Percentiles rank a stretch among this genome's conserved stretches.
Evolutionary conservation across 306 rosid species (phyloP).

Genomic region (Pterocarpus macrocarpus): DNA sequence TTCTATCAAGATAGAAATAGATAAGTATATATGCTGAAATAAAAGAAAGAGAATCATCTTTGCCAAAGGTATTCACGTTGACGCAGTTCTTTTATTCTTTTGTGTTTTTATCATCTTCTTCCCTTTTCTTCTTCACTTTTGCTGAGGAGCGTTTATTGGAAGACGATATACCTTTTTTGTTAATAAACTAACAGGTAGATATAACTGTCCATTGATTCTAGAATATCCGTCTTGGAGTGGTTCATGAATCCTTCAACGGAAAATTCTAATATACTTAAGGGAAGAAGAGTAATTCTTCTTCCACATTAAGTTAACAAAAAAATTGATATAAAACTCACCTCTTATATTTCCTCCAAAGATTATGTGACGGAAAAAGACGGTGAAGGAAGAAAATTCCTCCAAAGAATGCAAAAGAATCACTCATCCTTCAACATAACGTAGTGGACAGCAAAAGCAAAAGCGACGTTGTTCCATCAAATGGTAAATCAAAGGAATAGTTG

Average conservation of each 20-base stretch:
- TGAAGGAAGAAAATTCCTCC: no score
- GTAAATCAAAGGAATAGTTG: conserved; percentile 23
- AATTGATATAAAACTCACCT: no score
- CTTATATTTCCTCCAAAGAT: background rate
- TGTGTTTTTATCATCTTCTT: background rate
- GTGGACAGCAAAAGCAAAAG: conserved; percentile 13
- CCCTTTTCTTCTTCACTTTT: background rate
- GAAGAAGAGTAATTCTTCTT: no score
- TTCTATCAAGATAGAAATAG: conserved; percentile 29
- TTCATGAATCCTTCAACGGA: conserved; percentile 18
- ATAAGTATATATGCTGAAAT: background rate
- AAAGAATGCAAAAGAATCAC: no score
- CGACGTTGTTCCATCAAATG: conserved; percentile 16
- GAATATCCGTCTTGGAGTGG: conserved; percentile 38
- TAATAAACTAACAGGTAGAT: background rate
- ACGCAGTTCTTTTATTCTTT: background rate
- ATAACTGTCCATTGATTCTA: conserved; percentile 4
- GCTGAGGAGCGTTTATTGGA: background rate
- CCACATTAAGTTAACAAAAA: no score
- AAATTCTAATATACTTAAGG: no score
- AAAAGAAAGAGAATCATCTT: conserved; percentile 15
- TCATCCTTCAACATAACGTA: background rate
- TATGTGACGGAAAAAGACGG: no score
- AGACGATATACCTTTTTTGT: background rate
- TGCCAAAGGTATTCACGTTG: background rate